Conservation (phyloP, 2,329 filamentous ascomycete species). For the Diaporthe destruens region DNA sequence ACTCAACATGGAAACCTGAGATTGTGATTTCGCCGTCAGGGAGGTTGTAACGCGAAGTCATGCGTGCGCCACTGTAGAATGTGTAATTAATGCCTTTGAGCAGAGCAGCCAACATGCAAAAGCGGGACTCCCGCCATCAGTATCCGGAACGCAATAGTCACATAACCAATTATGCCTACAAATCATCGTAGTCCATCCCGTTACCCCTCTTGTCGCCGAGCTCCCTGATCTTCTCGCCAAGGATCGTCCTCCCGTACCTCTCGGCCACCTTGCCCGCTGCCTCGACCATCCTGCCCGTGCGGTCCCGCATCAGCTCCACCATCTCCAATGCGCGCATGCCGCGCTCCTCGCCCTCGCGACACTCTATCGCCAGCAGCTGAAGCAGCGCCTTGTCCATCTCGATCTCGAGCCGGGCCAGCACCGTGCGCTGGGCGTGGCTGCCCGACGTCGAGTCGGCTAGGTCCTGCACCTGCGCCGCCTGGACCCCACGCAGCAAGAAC, state of each 20-base stretch:
- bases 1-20: too few relatives aligned
- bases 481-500: conserved; percentile 80
- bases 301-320: conserved; percentile 86
- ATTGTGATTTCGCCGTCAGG: too few relatives aligned
- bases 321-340: conserved; percentile 96
- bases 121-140: neutral
- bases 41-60: neutral
- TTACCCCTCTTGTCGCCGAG: conserved; percentile 78
- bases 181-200: conserved; percentile 59
- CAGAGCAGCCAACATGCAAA: neutral
- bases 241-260: conserved; percentile 81
- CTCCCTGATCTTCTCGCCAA: conserved; percentile 92
- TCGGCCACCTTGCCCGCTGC: conserved; percentile 90
- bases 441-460: conserved; percentile 76
- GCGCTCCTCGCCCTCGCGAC: conserved; percentile 89
- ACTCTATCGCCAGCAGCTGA: conserved; percentile 90
- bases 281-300: conserved; percentile 89
- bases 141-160: neutral
- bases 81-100: conserved; percentile 18
- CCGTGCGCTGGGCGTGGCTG: conserved; percentile 72
- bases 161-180: neutral
- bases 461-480: conserved; percentile 81
- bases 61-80: neutral
- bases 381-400: conserved; percentile 92
- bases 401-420: conserved; percentile 79